A percentile compares a stretch with the other conserved stretches of the same genome.
Evolutionary conservation across 148 eudicot species (phyloP).

Genomic region (Vaccinium vitisidaea): DNA sequence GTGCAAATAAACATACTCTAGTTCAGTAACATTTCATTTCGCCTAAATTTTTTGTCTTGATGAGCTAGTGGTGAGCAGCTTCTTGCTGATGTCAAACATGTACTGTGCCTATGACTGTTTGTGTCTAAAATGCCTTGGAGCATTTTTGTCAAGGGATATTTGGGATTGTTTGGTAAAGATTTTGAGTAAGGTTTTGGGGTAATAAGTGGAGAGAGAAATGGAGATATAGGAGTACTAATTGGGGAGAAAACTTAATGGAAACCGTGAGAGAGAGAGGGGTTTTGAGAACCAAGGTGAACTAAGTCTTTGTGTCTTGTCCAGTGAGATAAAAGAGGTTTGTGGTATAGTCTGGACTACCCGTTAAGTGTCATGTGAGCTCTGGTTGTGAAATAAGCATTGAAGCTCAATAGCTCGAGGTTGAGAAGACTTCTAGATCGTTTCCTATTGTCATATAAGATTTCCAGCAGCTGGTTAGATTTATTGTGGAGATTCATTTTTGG

Average conservation of each 20-base stretch:
- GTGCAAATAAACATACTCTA: neutral
- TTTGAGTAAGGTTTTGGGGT: too few relatives aligned
- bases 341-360: neutral
- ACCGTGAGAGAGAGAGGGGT: too few relatives aligned
- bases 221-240: too few relatives aligned
- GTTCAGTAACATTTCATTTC: neutral
- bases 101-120: neutral
- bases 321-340: conserved; percentile 11
- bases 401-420: neutral
- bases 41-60: neutral
- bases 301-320: neutral
- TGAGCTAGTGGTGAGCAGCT: neutral
- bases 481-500: neutral
- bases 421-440: neutral
- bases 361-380: neutral
- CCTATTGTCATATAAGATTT: neutral
- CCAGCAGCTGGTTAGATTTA: neutral
- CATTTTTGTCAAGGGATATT: neutral
- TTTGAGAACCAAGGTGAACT: too few relatives aligned
- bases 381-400: neutral
- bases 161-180: too few relatives aligned
- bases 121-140: neutral
- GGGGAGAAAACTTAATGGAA: too few relatives aligned
- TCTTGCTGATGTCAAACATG: neutral
- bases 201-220: too few relatives aligned